Evolutionary conservation across 2,329 filamentous ascomycete species (phyloP).

Genomic region (Calycina marina): DNA sequence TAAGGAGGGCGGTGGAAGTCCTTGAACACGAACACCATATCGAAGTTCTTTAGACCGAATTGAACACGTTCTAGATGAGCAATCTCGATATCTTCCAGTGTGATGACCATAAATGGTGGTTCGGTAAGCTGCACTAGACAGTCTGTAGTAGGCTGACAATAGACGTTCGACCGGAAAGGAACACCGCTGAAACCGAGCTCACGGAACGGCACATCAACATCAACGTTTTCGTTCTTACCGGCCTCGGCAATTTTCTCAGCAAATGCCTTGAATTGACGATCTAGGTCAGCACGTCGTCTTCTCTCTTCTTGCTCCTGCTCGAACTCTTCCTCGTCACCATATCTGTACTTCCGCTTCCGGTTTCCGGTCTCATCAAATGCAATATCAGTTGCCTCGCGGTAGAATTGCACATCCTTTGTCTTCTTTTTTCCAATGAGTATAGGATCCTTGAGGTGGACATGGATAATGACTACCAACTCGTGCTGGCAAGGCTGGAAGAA

Average conservation of each 20-base stretch:
- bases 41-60: slow-evolving; percentile 97
- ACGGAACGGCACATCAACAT: slow-evolving; percentile 92
- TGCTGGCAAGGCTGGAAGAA: slow-evolving; percentile 98
- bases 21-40: slow-evolving; percentile 96
- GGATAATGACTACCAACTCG: slow-evolving; percentile 94
- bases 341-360: slow-evolving; percentile 91
- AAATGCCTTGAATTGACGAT: slow-evolving; percentile 90
- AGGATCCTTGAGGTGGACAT: slow-evolving; percentile 93
- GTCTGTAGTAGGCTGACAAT: slow-evolving; percentile 91
- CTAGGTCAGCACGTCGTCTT: slow-evolving; percentile 75
- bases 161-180: slow-evolving; percentile 86
- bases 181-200: slow-evolving; percentile 96
- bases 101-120: slow-evolving; percentile 91
- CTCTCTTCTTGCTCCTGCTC: slow-evolving; percentile 97
- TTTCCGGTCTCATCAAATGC: slow-evolving; percentile 98
- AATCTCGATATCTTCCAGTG: slow-evolving; percentile 88
- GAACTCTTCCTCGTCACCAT: slow-evolving; percentile 96
- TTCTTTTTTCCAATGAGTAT: slow-evolving; percentile 98
- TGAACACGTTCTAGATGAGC: slow-evolving; percentile 91
- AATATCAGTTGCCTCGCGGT: slow-evolving; percentile 93
- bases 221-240: slow-evolving; percentile 75
- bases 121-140: slow-evolving; percentile 95
- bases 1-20: slow-evolving; percentile 83
- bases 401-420: slow-evolving; percentile 97
- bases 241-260: slow-evolving; percentile 96